A percentile compares a stretch with the other conserved stretches of the same genome.
These are phyloP conservation scores for Stephania cephalantha DNA, from an alignment of 164 flowering plant genomes.

Conservation along the genomic window DNA sequence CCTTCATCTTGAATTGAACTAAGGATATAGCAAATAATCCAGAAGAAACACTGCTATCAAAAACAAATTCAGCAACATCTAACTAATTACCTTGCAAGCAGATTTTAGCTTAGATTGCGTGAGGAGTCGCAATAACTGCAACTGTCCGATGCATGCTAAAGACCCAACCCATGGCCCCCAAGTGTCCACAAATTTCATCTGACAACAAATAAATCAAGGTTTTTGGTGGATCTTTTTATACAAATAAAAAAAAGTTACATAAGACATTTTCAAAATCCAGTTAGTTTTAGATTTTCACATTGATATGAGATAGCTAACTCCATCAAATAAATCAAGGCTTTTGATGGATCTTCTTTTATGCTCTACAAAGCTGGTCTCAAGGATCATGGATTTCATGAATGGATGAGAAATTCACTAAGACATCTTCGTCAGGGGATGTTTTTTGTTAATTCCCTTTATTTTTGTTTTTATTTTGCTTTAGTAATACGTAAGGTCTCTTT, in stretches of 20 bases:
- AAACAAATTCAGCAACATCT: background rate
- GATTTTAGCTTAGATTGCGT: slow-evolving; percentile 20
- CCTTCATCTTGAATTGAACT: background rate
- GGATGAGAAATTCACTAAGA: too few relatives aligned
- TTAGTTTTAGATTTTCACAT: too few relatives aligned
- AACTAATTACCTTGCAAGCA: slow-evolving; percentile 23
- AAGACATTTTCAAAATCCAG: too few relatives aligned
- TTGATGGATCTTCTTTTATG: too few relatives aligned
- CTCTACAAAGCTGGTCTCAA: too few relatives aligned
- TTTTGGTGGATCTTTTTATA: background rate
- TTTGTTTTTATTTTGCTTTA: too few relatives aligned
- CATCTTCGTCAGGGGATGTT: too few relatives aligned
- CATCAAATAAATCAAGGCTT: too few relatives aligned
- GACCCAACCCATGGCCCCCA: slow-evolving; percentile 26
- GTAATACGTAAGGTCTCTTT: too few relatives aligned
- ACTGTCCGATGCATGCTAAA: slow-evolving; percentile 28
- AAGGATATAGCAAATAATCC: background rate
- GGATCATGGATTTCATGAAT: too few relatives aligned
- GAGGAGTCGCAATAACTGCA: slow-evolving; percentile 23
- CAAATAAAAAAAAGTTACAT: background rate
- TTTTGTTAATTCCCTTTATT: too few relatives aligned
- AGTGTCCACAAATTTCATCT: slow-evolving; percentile 16
- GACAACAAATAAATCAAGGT: slow-evolving; percentile 4
- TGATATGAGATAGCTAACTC: too few relatives aligned
- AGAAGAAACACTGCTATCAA: background rate